A percentile compares a stretch with the other conserved stretches of the same genome.
Conservation (phyloP, 352 stramenopile genomes). For the Pythium grandisporangium region DNA sequence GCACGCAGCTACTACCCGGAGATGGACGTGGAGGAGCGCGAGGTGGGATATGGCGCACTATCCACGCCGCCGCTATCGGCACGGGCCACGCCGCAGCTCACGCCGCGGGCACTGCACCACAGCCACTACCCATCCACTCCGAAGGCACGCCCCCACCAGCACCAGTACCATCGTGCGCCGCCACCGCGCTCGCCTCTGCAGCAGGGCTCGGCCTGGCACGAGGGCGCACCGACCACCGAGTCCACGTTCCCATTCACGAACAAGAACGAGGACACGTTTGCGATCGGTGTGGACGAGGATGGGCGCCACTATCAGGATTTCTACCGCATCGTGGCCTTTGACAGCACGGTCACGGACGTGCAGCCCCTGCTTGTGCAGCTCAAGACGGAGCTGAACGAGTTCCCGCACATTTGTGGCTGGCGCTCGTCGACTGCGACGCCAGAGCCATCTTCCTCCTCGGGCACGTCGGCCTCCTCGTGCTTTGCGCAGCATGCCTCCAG, state of each 20-base stretch:
- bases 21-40: slow-evolving; percentile 33
- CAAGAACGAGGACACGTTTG: slow-evolving; percentile 42
- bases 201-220: background rate
- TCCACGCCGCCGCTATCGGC: slow-evolving; percentile 13
- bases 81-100: too few species aligned
- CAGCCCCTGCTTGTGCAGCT: slow-evolving; percentile 56
- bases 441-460: too few species aligned
- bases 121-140: background rate
- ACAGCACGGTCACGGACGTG: slow-evolving; percentile 61
- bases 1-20: slow-evolving; percentile 82
- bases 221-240: slow-evolving; percentile 11
- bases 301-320: slow-evolving; percentile 79
- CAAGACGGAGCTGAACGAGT: slow-evolving; percentile 73
- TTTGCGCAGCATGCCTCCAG: too few species aligned
- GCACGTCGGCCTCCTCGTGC: too few species aligned
- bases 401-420: slow-evolving; percentile 64
- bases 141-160: background rate
- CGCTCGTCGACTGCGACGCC: too few species aligned
- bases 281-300: slow-evolving; percentile 66
- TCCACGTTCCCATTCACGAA: slow-evolving; percentile 57
- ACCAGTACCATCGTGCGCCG: too few species aligned
- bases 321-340: slow-evolving; percentile 78
- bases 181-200: background rate
- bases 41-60: slow-evolving; percentile 13
- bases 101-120: slow-evolving; percentile 5